phyloP scores from a whole-genome alignment of 208 protist species.

The Wallacemonas sp. region DNA sequence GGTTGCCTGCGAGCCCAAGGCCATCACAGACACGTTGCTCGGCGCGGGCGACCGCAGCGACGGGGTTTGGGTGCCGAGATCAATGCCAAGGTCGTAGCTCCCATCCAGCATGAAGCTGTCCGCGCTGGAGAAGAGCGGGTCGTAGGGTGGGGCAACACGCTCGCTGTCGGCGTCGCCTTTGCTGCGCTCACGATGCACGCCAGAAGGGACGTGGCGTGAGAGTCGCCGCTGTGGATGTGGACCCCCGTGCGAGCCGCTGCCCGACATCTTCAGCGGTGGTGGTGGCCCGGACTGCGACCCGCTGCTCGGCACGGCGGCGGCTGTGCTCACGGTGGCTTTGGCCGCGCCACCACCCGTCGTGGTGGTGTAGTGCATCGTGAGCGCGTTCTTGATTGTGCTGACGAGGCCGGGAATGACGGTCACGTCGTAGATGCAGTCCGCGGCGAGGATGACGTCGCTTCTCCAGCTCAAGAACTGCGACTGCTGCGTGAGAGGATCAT shows the following conservation, averaged over 20 bases:
- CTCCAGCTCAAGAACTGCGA: constrained; percentile 38
- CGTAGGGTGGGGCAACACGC: background rate
- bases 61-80: background rate
- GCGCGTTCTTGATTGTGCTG: constrained; percentile 39
- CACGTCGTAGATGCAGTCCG: constrained; percentile 86
- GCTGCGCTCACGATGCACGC: background rate
- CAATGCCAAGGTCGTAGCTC: constrained; percentile 2
- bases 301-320: background rate
- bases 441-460: constrained; percentile 65
- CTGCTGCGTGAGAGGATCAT: constrained; percentile 33
- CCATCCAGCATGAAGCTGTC: constrained; percentile 5
- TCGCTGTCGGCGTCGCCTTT: background rate
- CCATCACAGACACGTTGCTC: background rate
- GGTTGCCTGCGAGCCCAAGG: too few relatives aligned
- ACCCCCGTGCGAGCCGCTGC: too few relatives aligned
- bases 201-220: background rate
- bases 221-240: background rate
- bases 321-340: too few relatives aligned
- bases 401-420: constrained; percentile 59
- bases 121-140: background rate
- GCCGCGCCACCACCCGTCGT: too few relatives aligned
- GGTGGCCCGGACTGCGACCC: too few relatives aligned
- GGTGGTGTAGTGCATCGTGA: constrained; percentile 17
- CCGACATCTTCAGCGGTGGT: background rate
- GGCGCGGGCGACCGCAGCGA: background rate